Evolutionary conservation across 1,284 basidiomycete genomes (phyloP), one percentile per base, ranked within the genome.

Genomic region (Fomitopsis pinicola): DNA sequence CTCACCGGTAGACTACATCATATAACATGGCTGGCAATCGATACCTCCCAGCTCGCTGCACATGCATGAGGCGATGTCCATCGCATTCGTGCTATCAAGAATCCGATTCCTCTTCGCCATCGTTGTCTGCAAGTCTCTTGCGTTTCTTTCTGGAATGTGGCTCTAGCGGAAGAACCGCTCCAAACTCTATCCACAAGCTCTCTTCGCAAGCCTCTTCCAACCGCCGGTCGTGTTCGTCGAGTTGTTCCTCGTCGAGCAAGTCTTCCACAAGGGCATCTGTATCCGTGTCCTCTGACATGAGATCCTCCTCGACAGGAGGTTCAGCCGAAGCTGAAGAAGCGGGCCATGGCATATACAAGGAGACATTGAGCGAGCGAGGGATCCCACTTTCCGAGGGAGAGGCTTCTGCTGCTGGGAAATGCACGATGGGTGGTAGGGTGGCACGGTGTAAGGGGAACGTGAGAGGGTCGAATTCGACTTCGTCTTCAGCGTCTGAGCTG

Each of bases 161-260:
- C 7, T 26, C 45, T 9, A 17, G 36, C 36, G 56, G 35, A 54
- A 33, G 52, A 19, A 7, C 8, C 5, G 6, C 35, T 5, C 15
- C 52, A 22, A 70, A 62, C 48, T 62, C 60, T 26, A 30, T 61
- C 73, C 75, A 78, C 10, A 81, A 61, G 5, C 52, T 46, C n/a
- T 62, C 58, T 68, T 80, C 75, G 30, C 69, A 61, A 17, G 40
- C 52, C 28, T 28, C 61, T 3, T 67, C 73, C 2, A 57, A 30
- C 33, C 52, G 59, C 55, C 59, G 55, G 65, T 88, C 86, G 59
- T 63, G 59, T 36, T 64, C 59, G 46, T 88, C 80, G 44, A 83
- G 64, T 19, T 70, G 68, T 3, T 73, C 75, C 26, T 88, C 87
- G 22, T 81, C 81, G 8, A 71, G 61, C 30, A 87, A 66, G 69